Percentiles rank a stretch among this genome's conserved stretches.
phyloP scores from a whole-genome alignment of 176 grass and related monocot species.

The Cymbopogon citratus region DNA sequence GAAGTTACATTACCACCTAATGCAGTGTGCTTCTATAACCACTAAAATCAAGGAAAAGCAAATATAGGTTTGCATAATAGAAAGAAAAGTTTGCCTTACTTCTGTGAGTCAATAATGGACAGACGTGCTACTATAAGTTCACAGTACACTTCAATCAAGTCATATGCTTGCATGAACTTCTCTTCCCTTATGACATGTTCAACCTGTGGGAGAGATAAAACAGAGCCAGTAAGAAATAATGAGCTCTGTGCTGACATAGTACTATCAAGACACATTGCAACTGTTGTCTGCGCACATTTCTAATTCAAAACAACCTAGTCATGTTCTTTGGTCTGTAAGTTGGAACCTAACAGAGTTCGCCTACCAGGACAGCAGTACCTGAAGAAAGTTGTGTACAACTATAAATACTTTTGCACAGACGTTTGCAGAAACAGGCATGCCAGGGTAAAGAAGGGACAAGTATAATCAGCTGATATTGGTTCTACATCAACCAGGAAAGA shows the following conservation, averaged over 20 bases:
- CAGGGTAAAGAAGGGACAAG: neutral
- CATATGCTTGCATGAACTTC: slow-evolving; percentile 87
- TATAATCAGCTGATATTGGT: neutral
- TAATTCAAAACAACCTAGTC: neutral
- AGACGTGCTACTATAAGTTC: slow-evolving; percentile 88
- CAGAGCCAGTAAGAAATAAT: neutral
- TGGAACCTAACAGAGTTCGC: neutral
- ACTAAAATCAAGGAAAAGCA: neutral
- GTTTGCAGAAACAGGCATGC: neutral
- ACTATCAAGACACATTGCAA: neutral
- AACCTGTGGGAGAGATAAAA: slow-evolving; percentile 47
- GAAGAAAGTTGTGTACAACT: neutral
- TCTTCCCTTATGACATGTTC: slow-evolving; percentile 99
- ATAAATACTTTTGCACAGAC: neutral
- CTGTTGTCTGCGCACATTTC: neutral
- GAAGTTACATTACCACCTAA: neutral
- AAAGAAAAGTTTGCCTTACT: slow-evolving; percentile 42
- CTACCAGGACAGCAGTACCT: neutral
- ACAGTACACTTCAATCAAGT: slow-evolving; percentile 87
- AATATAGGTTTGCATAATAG: slow-evolving; percentile 13
- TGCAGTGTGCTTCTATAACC: neutral
- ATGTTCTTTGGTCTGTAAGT: neutral
- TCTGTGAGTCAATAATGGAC: slow-evolving; percentile 89
- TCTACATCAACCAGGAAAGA: neutral
- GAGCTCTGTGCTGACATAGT: neutral